Evolutionary conservation across 148 eudicot species (phyloP), one percentile per base, ranked within the genome.

Genomic region (Fagopyrum esculentum): DNA sequence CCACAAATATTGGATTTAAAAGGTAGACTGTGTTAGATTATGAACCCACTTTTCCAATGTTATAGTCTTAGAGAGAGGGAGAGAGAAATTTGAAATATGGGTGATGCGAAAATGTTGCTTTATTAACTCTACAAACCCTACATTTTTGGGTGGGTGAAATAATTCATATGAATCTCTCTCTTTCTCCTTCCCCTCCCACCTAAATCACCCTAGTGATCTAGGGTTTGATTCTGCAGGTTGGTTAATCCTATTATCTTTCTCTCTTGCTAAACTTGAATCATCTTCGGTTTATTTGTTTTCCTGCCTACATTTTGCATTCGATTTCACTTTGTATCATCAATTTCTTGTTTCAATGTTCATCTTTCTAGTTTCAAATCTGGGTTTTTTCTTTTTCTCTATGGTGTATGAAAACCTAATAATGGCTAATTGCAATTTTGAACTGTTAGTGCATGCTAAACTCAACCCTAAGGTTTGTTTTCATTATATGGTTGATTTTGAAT

Each of bases 151-250:
- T 26, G 40, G 7, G 6, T 26, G 3, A 8, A 9, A 60, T 9
- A 60, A 60, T 60, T 60, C 35, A 26, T 9, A 60, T 60, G 29
- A 35, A 60, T 60, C 40, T 60, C 13, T 60, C 13, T 59, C 30
- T 9, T 3, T 35, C 40, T 26, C 40, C 30, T 57, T 57, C 30
- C 63, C 63, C 30, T 57, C 10, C 63, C 63, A 57, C 63, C 6
- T 11, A 60, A 60, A 7, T 60, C 40, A 60, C 66, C 19, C 66
- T 35, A 35, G 40, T 60, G 66, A 60, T 60, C 66, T 60, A 60
- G 66, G 66, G 66, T 60, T 60, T 60, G 35, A 60, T 22, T 60
- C 15, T 60, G 35, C 10, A 60, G 66, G 40, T 60, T 60, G 66
- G 43, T 60, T 60, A 4, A 60, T 60, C 66, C 10, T 60, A 9